Evolutionary conservation across 805 yeast species (phyloP), one percentile per base, ranked within the genome.

Genomic region (Candida montana): DNA sequence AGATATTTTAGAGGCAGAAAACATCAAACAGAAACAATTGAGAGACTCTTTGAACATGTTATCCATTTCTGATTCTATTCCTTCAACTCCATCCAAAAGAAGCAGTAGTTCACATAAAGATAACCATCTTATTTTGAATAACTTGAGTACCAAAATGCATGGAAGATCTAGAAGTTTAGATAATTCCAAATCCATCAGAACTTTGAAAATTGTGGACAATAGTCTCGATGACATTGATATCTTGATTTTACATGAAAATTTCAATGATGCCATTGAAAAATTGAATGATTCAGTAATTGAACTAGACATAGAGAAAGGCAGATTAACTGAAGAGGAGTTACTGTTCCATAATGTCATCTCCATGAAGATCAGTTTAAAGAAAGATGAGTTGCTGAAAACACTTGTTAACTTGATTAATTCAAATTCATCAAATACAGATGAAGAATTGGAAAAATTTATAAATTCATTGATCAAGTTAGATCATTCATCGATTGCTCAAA

Each of bases 221-320:
- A 61, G 68, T 26, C 65, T 84, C 15, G 88, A 83, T 53, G 87
- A 82, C 41, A 69, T 83, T 32, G 93, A 85, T 55, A 76, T 81
- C 12, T 69, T 69, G 41, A 68, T 83, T 20, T 81, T 86, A 10
- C 81, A 83, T 51, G 72, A 75, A 40, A 69, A 72, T 41, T 81
- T 72, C 59, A 53, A 64, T 34, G 64, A 59, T 15, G 71, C 78
- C 0, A 71, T 71, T 3, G 65, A 59, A 4, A 45, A 47, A 12
- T 40, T 65, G 28, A 32, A 51, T 7, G 55, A 54, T 17, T 63
- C 74, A 41, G 73, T 68, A 39, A 44, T 39, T 3, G 54, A 57
- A 9, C 38, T 64, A 19, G 28, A 39, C 2, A 32, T 40, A 2
- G 13, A 39, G 8, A 46, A 53, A 7, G 27, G 43, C 3, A 49